Percentiles rank a stretch among this genome's conserved stretches.
Evolutionary conservation across 225 moss, liverwort and hornwort species (phyloP).

Genomic region (Climacium dendroides): DNA sequence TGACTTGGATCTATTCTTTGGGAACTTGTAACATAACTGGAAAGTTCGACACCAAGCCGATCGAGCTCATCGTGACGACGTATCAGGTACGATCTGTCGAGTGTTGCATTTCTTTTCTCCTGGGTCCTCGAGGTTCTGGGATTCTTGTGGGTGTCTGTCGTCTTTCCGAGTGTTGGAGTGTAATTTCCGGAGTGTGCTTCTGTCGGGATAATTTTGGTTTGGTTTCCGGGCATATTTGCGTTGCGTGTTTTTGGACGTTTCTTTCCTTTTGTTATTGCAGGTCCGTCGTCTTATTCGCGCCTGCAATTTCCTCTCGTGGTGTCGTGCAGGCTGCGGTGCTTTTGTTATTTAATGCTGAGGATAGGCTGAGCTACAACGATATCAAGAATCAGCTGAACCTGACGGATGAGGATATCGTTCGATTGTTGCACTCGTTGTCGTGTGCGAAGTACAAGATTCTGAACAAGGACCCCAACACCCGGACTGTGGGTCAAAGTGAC

Average conservation of each 20-base stretch:
- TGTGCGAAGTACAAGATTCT: constrained; percentile 97
- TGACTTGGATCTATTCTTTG: constrained; percentile 98
- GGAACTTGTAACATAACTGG: constrained; percentile 96
- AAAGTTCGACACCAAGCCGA: constrained; percentile 81
- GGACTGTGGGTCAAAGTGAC: constrained; percentile 55
- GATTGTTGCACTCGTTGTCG: constrained; percentile 93
- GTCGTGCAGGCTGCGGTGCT: constrained; percentile 76
- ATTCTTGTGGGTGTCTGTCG: background rate
- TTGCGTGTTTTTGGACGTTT: background rate
- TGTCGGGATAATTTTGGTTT: background rate
- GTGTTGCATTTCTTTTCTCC: background rate
- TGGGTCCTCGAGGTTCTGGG: background rate
- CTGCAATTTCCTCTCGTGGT: background rate
- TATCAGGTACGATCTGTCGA: constrained; percentile 57
- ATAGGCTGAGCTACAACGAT: constrained; percentile 81
- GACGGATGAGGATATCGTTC: constrained; percentile 84
- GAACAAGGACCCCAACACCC: constrained; percentile 73
- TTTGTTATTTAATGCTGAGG: constrained; percentile 82
- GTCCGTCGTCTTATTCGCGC: background rate
- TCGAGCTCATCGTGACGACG: constrained; percentile 92
- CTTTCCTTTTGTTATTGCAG: background rate
- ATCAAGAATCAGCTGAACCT: constrained; percentile 92
- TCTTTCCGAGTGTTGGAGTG: background rate
- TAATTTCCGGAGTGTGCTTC: background rate
- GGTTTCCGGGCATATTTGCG: background rate